Evolutionary conservation across 192 early-diverging fungal species (phyloP).

Genomic region (Cetraspora pellucida): DNA sequence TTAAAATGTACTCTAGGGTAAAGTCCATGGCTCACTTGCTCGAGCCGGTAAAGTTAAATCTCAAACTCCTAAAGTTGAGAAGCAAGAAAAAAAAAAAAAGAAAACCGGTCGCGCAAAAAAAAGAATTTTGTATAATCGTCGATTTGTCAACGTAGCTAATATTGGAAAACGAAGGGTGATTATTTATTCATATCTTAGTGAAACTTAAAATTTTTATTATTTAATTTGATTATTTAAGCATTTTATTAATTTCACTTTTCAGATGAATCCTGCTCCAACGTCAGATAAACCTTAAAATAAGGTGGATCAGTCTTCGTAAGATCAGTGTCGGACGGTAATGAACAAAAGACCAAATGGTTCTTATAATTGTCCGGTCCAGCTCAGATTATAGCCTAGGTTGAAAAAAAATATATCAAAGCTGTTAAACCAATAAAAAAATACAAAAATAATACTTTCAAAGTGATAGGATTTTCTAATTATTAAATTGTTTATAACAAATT

Average conservation of each 20-base stretch:
- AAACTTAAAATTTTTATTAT: neutral
- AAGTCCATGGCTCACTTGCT: conserved; percentile 99
- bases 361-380: no score
- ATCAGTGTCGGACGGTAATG: no score
- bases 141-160: conserved; percentile 93
- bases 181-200: neutral
- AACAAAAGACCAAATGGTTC: no score
- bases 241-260: neutral
- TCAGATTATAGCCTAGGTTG: no score
- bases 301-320: no score
- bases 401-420: no score
- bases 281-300: conserved; percentile 46
- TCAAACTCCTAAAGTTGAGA: conserved; percentile 97
- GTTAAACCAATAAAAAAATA: no score
- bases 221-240: neutral
- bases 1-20: conserved; percentile 69
- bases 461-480: no score
- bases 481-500: no score
- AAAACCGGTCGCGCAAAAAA: conserved; percentile 92
- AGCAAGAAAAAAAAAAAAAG: conserved; percentile 97
- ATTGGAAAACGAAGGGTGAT: conserved; percentile 89
- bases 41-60: conserved; percentile 99
- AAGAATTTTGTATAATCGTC: conserved; percentile 94
- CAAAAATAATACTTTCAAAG: no score
- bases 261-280: conserved; percentile 58